A percentile compares a stretch with the other conserved stretches of the same genome.
Evolutionary conservation across 192 early-diverging fungal species (phyloP).

Genomic region (Backusella psychrophila): DNA sequence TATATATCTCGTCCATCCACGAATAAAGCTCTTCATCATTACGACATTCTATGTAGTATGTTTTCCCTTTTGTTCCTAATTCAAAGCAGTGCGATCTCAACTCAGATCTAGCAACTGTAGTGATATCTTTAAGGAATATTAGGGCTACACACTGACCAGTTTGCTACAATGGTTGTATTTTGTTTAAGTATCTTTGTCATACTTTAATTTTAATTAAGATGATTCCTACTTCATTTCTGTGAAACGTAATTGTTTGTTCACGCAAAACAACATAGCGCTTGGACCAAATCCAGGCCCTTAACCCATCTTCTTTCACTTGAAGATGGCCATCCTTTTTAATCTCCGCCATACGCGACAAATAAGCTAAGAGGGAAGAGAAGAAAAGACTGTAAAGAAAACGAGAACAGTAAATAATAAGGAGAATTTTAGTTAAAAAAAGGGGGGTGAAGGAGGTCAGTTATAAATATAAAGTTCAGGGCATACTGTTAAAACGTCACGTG

Average conservation of each 20-base stretch:
- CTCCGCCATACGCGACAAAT: conserved; percentile 32
- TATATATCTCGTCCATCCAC: conserved; percentile 98
- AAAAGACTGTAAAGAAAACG: conserved; percentile 18
- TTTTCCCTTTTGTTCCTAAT: conserved; percentile 86
- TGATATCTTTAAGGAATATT: conserved; percentile 91
- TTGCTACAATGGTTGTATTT: conserved; percentile 46
- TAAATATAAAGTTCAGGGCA: background rate
- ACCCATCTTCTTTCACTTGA: conserved; percentile 88
- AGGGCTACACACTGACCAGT: conserved; percentile 85
- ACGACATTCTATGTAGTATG: conserved; percentile 89
- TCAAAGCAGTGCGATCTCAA: conserved; percentile 93
- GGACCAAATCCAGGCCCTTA: conserved; percentile 92
- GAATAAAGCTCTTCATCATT: conserved; percentile 97
- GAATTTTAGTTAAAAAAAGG: background rate
- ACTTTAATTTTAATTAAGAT: conserved; percentile 7
- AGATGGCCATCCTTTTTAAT: conserved; percentile 79
- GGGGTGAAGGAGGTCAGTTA: conserved; percentile 1
- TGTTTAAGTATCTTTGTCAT: background rate
- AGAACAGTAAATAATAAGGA: conserved; percentile 5
- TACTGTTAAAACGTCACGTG: background rate
- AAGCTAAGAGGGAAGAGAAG: conserved; percentile 7
- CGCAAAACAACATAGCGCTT: conserved; percentile 89
- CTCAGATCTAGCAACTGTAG: conserved; percentile 82
- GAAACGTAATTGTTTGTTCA: conserved; percentile 87
- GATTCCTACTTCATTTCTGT: conserved; percentile 83